Base-by-base conservation (phyloP, 1,284 basidiomycete genomes). In the Rugiboletus extremiorientalis region DNA sequence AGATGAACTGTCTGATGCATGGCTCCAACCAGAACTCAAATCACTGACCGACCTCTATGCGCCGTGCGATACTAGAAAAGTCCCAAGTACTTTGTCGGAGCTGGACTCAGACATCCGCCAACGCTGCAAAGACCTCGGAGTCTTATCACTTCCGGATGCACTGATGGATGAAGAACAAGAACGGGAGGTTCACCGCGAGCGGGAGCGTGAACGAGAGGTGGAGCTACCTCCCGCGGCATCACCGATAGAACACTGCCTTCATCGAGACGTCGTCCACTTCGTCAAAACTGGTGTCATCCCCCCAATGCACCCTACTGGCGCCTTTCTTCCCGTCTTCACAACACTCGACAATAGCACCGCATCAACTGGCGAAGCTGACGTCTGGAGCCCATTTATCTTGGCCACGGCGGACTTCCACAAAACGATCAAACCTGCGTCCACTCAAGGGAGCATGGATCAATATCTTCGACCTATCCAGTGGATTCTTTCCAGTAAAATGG, bases 391-490 rank as follows among this genome's bases (percentile, higher is more conserved):
- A 7, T n/a, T 28, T 38, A 34, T 72, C 15, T 54, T 64, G 34
- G 67, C 65, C 2, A 72, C 72, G 1, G 23, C 10, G 7, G 74
- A 52, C 66, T 50, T 74, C 66, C 54, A 40, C 15, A 22, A n/a
- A 16, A 58, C 52, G 1, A 44, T 57, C 10, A 47, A 20, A 1
- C 31, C 30, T 1, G 41, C 30, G 5, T 23, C 55, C 15, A 33
- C 22, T 20, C 38, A 3, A 22, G 52, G 36, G 1, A 46, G 33
- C 0, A 30, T 43, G 6, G 61, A 62, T 31, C 71, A 75, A 36
- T 78, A 74, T 49, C 58, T 77, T 12, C 73, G 75, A 20, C 72
- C 76, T 0, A 70, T 78, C 27, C 69, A 75, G 40, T 77, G 79
- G 79, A 65, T 81, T 49, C 45, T 77, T n/a, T 72, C 75, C 3